Evolutionary conservation across 257 asterid species (phyloP).

Genomic region (Solanum pimpinellifolium): DNA sequence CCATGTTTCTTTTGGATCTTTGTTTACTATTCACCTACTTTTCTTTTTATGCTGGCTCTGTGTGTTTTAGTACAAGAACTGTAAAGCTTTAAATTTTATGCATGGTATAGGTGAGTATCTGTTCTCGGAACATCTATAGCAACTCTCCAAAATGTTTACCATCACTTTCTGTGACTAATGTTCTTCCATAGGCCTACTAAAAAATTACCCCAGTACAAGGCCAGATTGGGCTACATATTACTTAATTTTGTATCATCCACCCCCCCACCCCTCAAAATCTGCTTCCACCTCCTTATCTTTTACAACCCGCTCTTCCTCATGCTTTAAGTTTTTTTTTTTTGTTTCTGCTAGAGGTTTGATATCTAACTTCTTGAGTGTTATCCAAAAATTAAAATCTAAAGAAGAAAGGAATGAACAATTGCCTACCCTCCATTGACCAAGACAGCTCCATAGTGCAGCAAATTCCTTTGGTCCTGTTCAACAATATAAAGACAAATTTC

Average conservation of each 20-base stretch:
- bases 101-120: neutral
- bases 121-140: neutral
- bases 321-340: neutral
- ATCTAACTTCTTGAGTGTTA: neutral
- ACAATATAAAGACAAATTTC: neutral
- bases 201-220: neutral
- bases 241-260: neutral
- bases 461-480: conserved; percentile 69
- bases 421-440: conserved; percentile 80
- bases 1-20: neutral
- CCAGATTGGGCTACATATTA: neutral
- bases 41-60: neutral
- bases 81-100: neutral
- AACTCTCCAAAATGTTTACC: neutral
- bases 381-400: neutral
- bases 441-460: conserved; percentile 70
- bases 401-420: neutral
- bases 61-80: neutral
- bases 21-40: neutral
- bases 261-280: neutral
- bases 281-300: neutral
- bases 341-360: neutral
- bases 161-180: neutral
- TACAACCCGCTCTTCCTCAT: neutral
- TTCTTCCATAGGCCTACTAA: neutral